These are phyloP conservation scores for Cladosporium sp. DNA, from an alignment of 2,329 filamentous ascomycete species.

Conservation along the genomic window DNA sequence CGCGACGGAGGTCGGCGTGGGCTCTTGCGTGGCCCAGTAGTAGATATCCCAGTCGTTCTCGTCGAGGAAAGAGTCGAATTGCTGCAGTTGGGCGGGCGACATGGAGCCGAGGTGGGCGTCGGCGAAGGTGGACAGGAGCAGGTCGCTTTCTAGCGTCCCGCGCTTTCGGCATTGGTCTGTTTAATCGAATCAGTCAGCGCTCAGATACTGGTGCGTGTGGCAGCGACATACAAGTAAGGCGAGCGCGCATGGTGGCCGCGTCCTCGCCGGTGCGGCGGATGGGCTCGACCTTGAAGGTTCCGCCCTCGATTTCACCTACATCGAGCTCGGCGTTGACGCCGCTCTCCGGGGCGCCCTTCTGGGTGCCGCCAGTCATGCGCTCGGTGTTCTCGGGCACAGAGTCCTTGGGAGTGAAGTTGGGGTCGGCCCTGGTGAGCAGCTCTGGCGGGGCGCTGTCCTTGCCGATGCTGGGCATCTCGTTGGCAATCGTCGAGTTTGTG, in stretches of 20 bases:
- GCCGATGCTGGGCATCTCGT: slow-evolving; percentile 63
- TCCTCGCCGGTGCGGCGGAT: slow-evolving; percentile 82
- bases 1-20: slow-evolving; percentile 60
- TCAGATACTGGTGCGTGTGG: slow-evolving; percentile 15
- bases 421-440: slow-evolving; percentile 59
- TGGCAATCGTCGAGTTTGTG: slow-evolving; percentile 64
- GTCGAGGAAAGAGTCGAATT: slow-evolving; percentile 92
- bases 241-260: slow-evolving; percentile 79
- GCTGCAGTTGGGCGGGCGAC: slow-evolving; percentile 69
- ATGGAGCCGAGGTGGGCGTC: slow-evolving; percentile 74
- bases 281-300: slow-evolving; percentile 86
- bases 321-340: slow-evolving; percentile 66
- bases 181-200: slow-evolving; percentile 33
- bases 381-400: slow-evolving; percentile 64
- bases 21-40: slow-evolving; percentile 96
- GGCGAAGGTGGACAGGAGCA: slow-evolving; percentile 94
- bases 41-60: slow-evolving; percentile 99
- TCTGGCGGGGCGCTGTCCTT: slow-evolving; percentile 61
- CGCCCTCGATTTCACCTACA: slow-evolving; percentile 85
- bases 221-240: slow-evolving; percentile 67
- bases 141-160: slow-evolving; percentile 92
- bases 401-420: slow-evolving; percentile 60
- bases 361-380: slow-evolving; percentile 65
- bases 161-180: slow-evolving; percentile 95
- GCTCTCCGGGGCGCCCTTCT: slow-evolving; percentile 50